phyloP scores from a whole-genome alignment of 2,329 filamentous ascomycete genomes.

The Diaporthe batatas region DNA sequence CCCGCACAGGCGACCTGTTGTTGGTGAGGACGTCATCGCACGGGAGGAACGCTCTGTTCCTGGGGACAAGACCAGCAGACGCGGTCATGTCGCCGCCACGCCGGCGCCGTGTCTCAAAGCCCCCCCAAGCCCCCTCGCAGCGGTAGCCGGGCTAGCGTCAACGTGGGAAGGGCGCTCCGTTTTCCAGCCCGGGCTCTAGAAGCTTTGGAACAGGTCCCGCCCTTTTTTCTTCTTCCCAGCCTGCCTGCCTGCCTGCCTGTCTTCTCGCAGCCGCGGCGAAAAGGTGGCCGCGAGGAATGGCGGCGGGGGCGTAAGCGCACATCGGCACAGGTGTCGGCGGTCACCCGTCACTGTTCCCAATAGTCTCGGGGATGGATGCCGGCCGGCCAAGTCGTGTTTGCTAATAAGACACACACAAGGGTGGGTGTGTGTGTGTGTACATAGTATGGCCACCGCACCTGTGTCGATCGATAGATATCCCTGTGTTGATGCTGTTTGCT shows the following conservation, averaged over 20 bases:
- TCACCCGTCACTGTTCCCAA: not conserved
- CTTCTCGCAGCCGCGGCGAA: not conserved
- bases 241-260: no score
- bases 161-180: slow-evolving; percentile 15
- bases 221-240: no score
- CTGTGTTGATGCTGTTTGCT: slow-evolving; percentile 15
- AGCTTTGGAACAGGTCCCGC: slow-evolving; percentile 30
- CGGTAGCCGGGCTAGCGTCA: slow-evolving; percentile 20
- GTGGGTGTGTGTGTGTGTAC: no score
- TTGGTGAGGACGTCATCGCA: not conserved
- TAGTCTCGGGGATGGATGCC: not conserved
- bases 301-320: slow-evolving; percentile 17
- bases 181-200: slow-evolving; percentile 34
- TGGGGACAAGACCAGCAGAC: not conserved
- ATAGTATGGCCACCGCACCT: slow-evolving; percentile 13
- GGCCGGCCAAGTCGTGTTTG: slow-evolving; percentile 11
- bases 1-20: not conserved
- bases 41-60: no score
- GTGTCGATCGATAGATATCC: slow-evolving; percentile 1
- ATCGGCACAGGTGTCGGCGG: slow-evolving; percentile 1
- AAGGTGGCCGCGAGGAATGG: not conserved
- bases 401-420: slow-evolving; percentile 25
- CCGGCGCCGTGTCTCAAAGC: slow-evolving; percentile 22
- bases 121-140: not conserved
- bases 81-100: slow-evolving; percentile 15